Conservation (phyloP, 176 grass and related monocot genomes). For the Echinochloa phyllopogon region DNA sequence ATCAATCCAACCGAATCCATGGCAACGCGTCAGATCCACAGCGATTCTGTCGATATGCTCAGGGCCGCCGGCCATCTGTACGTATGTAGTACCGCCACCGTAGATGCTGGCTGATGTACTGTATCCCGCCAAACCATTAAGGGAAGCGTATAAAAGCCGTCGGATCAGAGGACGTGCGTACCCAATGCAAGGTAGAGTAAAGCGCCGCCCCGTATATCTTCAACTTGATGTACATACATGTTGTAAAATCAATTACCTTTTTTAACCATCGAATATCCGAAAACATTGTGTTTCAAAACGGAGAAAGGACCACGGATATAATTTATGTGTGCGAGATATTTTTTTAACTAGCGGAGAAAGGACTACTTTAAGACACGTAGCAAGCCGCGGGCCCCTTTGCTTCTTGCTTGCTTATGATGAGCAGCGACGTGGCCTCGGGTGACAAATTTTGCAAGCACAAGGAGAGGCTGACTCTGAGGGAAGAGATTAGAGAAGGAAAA, state of each 20-base stretch:
- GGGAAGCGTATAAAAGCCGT: constrained; percentile 9
- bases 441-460: not conserved
- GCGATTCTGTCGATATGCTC: not conserved
- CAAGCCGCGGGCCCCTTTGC: not conserved
- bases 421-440: not conserved
- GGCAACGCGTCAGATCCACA: not conserved
- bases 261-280: no score
- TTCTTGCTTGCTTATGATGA: not conserved
- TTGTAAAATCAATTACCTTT: no score
- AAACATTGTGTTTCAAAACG: no score
- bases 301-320: no score
- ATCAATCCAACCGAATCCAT: constrained; percentile 32
- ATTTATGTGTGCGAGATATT: constrained; percentile 17
- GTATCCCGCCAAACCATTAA: not conserved
- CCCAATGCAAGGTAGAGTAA: constrained; percentile 17
- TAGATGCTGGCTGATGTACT: not conserved
- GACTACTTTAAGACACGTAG: not conserved
- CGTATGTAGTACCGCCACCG: not conserved
- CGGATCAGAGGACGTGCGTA: not conserved
- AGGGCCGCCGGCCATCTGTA: not conserved
- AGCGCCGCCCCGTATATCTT: constrained; percentile 2
- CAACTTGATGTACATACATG: not conserved
- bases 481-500: not conserved
- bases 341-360: not conserved
- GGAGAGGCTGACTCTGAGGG: not conserved